Base-by-base conservation (phyloP, 441 rosid genomes). In the California macrophylla region DNA sequence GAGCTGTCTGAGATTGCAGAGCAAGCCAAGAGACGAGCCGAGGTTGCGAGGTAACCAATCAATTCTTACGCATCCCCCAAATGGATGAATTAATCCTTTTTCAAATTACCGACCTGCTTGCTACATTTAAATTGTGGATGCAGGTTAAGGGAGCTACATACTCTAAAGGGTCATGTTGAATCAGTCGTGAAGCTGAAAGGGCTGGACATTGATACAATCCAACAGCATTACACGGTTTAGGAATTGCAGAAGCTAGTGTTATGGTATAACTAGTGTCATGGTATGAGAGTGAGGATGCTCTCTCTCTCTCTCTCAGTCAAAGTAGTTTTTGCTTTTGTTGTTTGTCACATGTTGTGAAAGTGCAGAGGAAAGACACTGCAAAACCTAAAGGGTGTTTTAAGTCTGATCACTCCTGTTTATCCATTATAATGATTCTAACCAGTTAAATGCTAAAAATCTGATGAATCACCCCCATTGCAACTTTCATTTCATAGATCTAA, bases 1-100 rank as follows among this genome's bases (percentile, higher is more conserved):
- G 98, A 88, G 74, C 90, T 90, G 36, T 85, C 95, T 0, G 93
- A 90, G 82, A 87, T 90, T 1, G 96, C 96, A 1, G 98, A 92
- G 80, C 96, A 92, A 79, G 98, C 95, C 52, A 92, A 83, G 79
- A 80, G 96, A 2, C 80, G 98, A 28, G 98, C 98, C 62, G 96
- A 90, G 77, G 86, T 91, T 72, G 94, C 93, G 40, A 89, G 92
- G 96, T 91, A 79, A 79, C 8, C 38, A 34, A 34, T 28, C 30
- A 28, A 3, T 28, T 28, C 30, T 1, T 28, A 28, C 30, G n/a
- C n/a, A n/a, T n/a, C n/a, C n/a, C n/a, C n/a, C n/a, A n/a, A n/a
- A n/a, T n/a, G 32, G 32, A 29, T 28, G 30, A 1, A 28, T 28
- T 1, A 28, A 28, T 4, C 30, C 4, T 4, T 1, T 28, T 1